Evolutionary conservation across 441 rosid genomes (phyloP).

Genomic region (Jatropha multifida): DNA sequence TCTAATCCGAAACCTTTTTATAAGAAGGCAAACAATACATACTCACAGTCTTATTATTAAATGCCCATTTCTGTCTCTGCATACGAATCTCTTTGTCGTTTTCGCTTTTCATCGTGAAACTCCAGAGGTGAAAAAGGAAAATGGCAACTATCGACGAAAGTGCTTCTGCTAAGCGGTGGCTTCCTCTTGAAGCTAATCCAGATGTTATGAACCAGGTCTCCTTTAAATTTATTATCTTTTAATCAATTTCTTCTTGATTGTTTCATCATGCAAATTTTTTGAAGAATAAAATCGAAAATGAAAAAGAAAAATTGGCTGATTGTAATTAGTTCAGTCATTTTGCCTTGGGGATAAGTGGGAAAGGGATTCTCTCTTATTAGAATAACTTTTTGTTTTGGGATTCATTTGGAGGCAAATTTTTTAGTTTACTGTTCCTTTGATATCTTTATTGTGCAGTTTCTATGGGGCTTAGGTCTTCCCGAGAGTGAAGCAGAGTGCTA

Average conservation of each 20-base stretch:
- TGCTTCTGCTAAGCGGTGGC: constrained; percentile 75
- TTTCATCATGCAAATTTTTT: neutral
- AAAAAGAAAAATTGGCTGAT: neutral
- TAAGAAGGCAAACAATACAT: neutral
- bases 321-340: neutral
- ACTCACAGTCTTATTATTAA: neutral
- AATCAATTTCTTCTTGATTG: neutral
- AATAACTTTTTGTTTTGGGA: neutral
- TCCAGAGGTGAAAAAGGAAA: neutral
- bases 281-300: neutral
- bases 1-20: neutral
- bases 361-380: neutral
- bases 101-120: neutral
- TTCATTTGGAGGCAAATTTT: neutral
- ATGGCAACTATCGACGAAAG: constrained; percentile 48
- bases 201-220: constrained; percentile 91
- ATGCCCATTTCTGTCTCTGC: neutral
- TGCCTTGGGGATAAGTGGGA: neutral
- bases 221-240: neutral
- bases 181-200: constrained; percentile 98
- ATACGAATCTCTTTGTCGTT: neutral
- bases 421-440: neutral
- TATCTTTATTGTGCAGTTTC: constrained; percentile 50
- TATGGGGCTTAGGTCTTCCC: constrained; percentile 79
- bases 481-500: constrained; percentile 67